Conservation (phyloP, 2,329 filamentous ascomycete genomes). For the Arthrobotrys megalospora region DNA sequence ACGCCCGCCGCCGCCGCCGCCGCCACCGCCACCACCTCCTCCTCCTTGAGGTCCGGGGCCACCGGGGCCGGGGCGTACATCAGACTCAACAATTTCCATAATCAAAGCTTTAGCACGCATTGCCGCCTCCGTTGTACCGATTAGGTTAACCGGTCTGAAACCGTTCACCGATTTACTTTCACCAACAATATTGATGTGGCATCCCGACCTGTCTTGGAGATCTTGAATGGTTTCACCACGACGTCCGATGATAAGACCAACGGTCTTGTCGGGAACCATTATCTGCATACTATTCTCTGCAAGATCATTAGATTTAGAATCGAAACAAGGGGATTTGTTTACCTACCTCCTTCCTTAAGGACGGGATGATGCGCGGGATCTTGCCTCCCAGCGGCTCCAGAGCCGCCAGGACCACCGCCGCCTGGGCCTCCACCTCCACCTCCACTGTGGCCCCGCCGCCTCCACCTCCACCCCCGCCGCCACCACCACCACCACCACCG, state of each 20-base stretch:
- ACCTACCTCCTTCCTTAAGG: slow-evolving; percentile 64
- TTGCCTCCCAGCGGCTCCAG: slow-evolving; percentile 53
- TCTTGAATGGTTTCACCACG: slow-evolving; percentile 94
- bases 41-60: slow-evolving; percentile 67
- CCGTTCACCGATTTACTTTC: slow-evolving; percentile 95
- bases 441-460: slow-evolving; percentile 63
- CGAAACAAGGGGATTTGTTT: not conserved
- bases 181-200: slow-evolving; percentile 94
- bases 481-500: slow-evolving; percentile 56
- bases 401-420: not conserved
- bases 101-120: slow-evolving; percentile 87
- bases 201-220: slow-evolving; percentile 90
- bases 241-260: slow-evolving; percentile 93
- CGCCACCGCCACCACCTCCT: slow-evolving; percentile 65
- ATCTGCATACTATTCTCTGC: slow-evolving; percentile 90
- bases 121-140: slow-evolving; percentile 82
- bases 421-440: not conserved
- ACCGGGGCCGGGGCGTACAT: slow-evolving; percentile 73
- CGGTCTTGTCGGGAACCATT: slow-evolving; percentile 93
- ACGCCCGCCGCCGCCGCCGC: slow-evolving; percentile 67
- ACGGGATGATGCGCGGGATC: slow-evolving; percentile 64
- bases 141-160: slow-evolving; percentile 89
- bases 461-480: slow-evolving; percentile 64
- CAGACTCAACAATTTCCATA: slow-evolving; percentile 93
- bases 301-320: slow-evolving; percentile 69